Base-by-base conservation (phyloP, 257 asterid genomes). In the Vinca minor region DNA sequence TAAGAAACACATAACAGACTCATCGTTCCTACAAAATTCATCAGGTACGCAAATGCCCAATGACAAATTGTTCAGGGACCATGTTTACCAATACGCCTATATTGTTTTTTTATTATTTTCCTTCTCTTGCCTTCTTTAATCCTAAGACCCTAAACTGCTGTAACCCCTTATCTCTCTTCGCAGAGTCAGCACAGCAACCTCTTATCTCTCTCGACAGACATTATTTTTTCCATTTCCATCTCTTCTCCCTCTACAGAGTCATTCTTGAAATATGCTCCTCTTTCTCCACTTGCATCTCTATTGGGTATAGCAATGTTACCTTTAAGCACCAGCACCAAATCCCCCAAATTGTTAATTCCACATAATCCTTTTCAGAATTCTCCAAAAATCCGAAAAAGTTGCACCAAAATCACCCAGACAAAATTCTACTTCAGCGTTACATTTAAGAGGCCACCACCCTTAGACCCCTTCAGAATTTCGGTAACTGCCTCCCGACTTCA, bases 361-460 rank as follows among this genome's bases (percentile, higher is more conserved):
- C 64, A 29, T 28, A 69, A 25, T 50, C 69, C 64, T 29, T 62
- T 62, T 69, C 58, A n/a, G 29, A 45, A 34, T 28, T 54, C 63
- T 8, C 52, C 49, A n/a, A 62, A 41, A 69, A 18, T 21, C 18
- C 42, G 13, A 45, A 68, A 18, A 48, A 21, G 18, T 58, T 35
- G 20, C 42, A 25, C 18, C 45, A 39, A 32, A 42, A 8, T 44
- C 48, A 32, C 64, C 36, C 41, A 15, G 17, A 41, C 49, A 58
- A 52, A 28, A n/a, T 69, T 5, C 35, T 69, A 23, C 44, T 8
- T 52, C 47, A 53, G 28, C 14, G 21, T 57, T 21, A 31, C 34
- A 20, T 9, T 5, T 8, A 21, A n/a, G 28, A 52, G 35, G 54
- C 42, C 58, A 55, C 64, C 50, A 55, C 64, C 50, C 15, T 41